Evolutionary conservation across 441 rosid species (phyloP), one percentile per base, ranked within the genome.

Genomic region (Jatropha multifida): DNA sequence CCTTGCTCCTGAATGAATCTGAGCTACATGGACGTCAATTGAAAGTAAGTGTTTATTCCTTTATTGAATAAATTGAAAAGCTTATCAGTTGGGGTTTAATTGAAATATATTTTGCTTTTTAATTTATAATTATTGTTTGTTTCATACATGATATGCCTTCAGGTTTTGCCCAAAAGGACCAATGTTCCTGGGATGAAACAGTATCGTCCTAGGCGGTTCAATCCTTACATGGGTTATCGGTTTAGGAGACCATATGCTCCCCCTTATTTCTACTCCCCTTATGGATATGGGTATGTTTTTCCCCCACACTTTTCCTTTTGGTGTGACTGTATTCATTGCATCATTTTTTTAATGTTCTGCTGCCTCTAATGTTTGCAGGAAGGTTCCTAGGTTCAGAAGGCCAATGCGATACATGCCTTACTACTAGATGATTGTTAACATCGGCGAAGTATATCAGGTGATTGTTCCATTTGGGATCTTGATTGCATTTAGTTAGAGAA

Each of bases 151-250:
- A 62, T 18, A 2, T 68, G 4, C 52, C 26, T 68, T 76, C 81
- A 94, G 98, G 98, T 94, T 62, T 78, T 86, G 77, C 91, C 89
- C 8, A 94, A 94, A 84, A 85, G 98, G 82, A 92, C 97, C 51
- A 94, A 94, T 75, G 91, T 92, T 76, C 98, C 97, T 63, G 98
- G 97, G 76, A 75, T 92, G 93, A 94, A 94, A 84, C 98, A 90
- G 84, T 90, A 75, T 79, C 93, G 92, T 54, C 88, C 93, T 4
- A 86, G 97, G 73, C 89, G 92, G 40, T 89, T 83, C 81, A 90
- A 83, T 80, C 93, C 97, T 0, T 92, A 89, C 79, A 81, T 81
- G 86, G 95, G 97, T 7, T 83, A 76, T 80, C 84, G 89, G 67
- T 78, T 78, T 74, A 87, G 98, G 80, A 88, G 99, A 81, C 97